Evolutionary conservation across 495 filamentous ascomycete species (phyloP).

Genomic region (Pyrenula aspistea): DNA sequence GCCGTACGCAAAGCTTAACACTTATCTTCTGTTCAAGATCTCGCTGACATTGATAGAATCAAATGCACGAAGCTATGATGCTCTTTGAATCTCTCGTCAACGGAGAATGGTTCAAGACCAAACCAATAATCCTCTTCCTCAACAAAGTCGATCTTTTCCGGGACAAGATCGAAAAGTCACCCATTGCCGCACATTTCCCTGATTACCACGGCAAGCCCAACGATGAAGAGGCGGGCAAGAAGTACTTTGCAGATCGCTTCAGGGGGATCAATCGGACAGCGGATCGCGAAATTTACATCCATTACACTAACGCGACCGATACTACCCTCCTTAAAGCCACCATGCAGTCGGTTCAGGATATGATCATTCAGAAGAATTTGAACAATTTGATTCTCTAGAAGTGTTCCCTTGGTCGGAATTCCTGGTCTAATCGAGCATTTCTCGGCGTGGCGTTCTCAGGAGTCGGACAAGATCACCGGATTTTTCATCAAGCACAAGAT

Average conservation of each 20-base stretch:
- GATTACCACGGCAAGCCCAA: conserved; percentile 60
- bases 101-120: conserved; percentile 93
- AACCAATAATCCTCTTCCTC: conserved; percentile 91
- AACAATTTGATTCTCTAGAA: conserved; percentile 80
- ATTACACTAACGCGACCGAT: conserved; percentile 91
- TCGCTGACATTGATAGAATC: conserved; percentile 50
- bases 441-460: no score
- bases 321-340: conserved; percentile 94
- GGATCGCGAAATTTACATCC: conserved; percentile 81
- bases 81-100: conserved; percentile 96
- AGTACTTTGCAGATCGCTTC: conserved; percentile 88
- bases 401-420: no score
- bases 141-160: conserved; percentile 99
- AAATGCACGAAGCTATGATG: conserved; percentile 99
- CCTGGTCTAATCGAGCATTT: no score
- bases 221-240: conserved; percentile 50
- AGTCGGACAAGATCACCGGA: no score
- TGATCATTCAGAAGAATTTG: conserved; percentile 97
- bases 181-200: conserved; percentile 84
- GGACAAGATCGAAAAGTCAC: conserved; percentile 67
- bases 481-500: no score
- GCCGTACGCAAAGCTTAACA: conserved; percentile 57
- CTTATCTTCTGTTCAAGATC: background rate
- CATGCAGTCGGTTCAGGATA: conserved; percentile 95
- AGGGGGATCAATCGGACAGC: conserved; percentile 73